Evolutionary conservation across 164 flowering plant species (phyloP).

Genomic region (Tetracentron sinense): DNA sequence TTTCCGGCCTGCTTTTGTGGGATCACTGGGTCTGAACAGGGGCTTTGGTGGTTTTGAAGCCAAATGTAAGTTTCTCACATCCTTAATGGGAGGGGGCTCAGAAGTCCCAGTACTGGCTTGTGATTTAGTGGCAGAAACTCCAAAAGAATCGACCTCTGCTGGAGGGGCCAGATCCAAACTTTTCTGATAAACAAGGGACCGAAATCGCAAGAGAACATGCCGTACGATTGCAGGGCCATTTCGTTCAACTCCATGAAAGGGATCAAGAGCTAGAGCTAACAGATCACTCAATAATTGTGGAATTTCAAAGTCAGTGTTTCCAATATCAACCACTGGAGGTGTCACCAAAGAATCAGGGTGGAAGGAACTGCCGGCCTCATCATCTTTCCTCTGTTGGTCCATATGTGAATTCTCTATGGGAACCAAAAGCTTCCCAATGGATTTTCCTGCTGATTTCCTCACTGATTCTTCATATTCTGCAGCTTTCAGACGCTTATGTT

Average conservation of each 20-base stretch:
- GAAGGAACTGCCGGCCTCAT: conserved; percentile 12
- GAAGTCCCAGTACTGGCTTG: conserved; percentile 16
- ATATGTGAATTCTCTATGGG: conserved; percentile 20
- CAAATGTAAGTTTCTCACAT: conserved; percentile 20
- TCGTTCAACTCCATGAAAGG: conserved; percentile 59
- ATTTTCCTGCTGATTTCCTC: conserved; percentile 28
- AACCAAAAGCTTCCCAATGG: conserved; percentile 21
- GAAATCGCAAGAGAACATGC: conserved; percentile 53
- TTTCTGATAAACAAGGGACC: conserved; percentile 79
- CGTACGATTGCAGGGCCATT: conserved; percentile 31
- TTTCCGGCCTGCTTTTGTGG: conserved; percentile 65
- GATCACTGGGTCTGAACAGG: conserved; percentile 50
- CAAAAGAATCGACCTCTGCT: conserved; percentile 35
- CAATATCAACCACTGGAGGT: conserved; percentile 21
- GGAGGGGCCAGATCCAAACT: conserved; percentile 47
- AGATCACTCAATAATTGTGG: conserved; percentile 55
- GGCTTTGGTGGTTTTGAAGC: conserved; percentile 37
- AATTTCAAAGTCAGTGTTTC: conserved; percentile 31
- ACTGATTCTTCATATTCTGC: conserved; percentile 21
- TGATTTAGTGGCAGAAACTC: conserved; percentile 25
- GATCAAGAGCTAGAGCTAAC: conserved; percentile 68
- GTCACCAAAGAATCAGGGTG: conserved; percentile 10
- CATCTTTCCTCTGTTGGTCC: conserved; percentile 27
- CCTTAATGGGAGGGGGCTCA: conserved; percentile 26
- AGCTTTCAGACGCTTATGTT: conserved; percentile 27